Percentiles rank a stretch among this genome's conserved stretches.
phyloP scores from a whole-genome alignment of 345 rosid genomes.

The Ailanthus altissimus region DNA sequence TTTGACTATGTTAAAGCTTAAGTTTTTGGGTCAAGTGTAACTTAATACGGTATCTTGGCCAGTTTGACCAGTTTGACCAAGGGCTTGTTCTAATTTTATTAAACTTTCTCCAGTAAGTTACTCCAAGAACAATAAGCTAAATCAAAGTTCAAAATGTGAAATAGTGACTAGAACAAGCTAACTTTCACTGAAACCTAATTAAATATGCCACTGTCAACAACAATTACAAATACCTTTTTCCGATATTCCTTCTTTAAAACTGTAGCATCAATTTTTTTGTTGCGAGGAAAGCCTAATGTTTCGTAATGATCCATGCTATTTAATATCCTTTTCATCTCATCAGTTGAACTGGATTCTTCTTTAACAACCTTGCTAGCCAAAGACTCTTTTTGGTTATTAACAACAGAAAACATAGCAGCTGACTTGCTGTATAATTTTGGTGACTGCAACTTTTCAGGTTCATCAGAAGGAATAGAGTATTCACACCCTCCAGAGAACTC shows the following conservation, averaged over 20 bases:
- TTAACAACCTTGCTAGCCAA: conserved; percentile 44
- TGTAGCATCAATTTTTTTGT: conserved; percentile 57
- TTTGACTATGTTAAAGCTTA: not conserved
- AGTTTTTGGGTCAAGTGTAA: not conserved
- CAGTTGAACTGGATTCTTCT: conserved; percentile 58
- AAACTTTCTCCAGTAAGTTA: not conserved
- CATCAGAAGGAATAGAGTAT: conserved; percentile 49
- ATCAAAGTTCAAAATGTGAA: not conserved
- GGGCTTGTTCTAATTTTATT: too few relatives aligned
- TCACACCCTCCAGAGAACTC: conserved; percentile 62
- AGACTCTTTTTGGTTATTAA: conserved; percentile 50
- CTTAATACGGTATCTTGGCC: not conserved
- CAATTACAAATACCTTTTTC: conserved; percentile 59
- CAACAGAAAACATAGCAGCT: conserved; percentile 49
- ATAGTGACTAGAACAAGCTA: not conserved
- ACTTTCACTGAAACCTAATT: not conserved
- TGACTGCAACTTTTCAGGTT: conserved; percentile 64
- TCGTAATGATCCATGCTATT: conserved; percentile 76
- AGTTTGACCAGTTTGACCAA: not conserved
- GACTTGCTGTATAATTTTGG: conserved; percentile 65
- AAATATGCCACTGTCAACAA: not conserved
- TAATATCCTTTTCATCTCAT: conserved; percentile 90
- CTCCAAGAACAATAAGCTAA: conserved; percentile 4
- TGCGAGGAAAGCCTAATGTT: conserved; percentile 77
- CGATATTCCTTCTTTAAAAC: conserved; percentile 82